A percentile compares a stretch with the other conserved stretches of the same genome.
Evolutionary conservation across 176 grass and related monocot species (phyloP).

Genomic region (Oryza officinalis): DNA sequence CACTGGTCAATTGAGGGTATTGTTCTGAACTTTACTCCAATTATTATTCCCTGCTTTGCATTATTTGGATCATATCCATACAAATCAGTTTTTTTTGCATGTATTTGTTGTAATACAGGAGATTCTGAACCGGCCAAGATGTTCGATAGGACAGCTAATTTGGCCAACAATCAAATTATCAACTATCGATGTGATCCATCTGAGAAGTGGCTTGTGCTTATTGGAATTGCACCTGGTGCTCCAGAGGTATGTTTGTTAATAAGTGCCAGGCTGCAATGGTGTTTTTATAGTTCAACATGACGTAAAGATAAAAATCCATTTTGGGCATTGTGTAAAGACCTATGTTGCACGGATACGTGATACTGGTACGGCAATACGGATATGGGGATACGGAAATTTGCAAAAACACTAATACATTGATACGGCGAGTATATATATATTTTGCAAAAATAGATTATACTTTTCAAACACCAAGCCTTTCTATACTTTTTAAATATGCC

Average conservation of each 20-base stretch:
- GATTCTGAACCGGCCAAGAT: slow-evolving; percentile 89
- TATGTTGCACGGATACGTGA: too few species aligned
- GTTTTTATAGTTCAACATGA: background rate
- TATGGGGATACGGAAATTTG: too few species aligned
- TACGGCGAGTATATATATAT: too few species aligned
- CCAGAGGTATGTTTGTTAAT: slow-evolving; percentile 58
- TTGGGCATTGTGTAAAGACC: background rate
- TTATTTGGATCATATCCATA: background rate
- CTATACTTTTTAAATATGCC: too few species aligned
- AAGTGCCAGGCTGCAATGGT: background rate
- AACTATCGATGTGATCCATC: slow-evolving; percentile 84
- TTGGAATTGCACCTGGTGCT: slow-evolving; percentile 92
- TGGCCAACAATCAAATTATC: slow-evolving; percentile 95
- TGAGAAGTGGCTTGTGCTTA: slow-evolving; percentile 96
- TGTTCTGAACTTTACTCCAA: background rate
- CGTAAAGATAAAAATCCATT: background rate
- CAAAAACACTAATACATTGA: too few species aligned
- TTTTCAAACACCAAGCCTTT: too few species aligned
- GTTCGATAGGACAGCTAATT: slow-evolving; percentile 93
- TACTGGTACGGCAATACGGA: too few species aligned
- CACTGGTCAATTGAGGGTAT: slow-evolving; percentile 96
- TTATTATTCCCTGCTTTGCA: background rate
- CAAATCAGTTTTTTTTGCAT: background rate
- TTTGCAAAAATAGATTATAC: too few species aligned
- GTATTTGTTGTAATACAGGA: slow-evolving; percentile 46